Conservation (phyloP, 306 rosid genomes). For the Citrullus mucosospermus region DNA sequence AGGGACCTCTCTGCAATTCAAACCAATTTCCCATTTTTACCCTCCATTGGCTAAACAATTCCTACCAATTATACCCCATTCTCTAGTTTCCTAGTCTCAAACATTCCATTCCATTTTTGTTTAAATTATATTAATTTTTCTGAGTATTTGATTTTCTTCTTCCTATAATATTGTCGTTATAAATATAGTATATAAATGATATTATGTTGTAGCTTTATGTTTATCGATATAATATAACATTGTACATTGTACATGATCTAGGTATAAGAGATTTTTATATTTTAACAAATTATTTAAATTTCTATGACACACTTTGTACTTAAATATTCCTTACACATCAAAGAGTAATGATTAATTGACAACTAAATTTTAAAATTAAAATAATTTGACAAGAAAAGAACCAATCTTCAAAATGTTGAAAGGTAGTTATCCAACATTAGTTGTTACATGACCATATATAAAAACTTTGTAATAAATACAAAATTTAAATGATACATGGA, state of each 20-base stretch:
- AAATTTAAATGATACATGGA: background rate
- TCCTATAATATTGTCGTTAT: no score
- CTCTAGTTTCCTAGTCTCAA: background rate
- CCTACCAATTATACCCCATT: background rate
- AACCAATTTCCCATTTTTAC: background rate
- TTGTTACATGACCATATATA: background rate
- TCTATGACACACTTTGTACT: background rate
- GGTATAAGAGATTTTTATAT: no score
- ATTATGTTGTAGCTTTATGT: background rate
- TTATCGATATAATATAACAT: background rate
- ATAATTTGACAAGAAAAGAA: background rate
- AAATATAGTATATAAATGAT: background rate
- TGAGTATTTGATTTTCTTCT: no score
- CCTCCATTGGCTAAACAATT: background rate
- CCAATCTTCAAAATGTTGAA: background rate
- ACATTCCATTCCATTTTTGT: background rate
- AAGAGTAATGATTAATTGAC: background rate
- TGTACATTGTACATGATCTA: no score
- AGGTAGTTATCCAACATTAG: background rate
- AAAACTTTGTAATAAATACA: background rate
- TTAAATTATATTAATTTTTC: no score
- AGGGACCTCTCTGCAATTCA: background rate
- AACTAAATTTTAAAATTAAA: background rate
- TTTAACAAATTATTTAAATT: background rate
- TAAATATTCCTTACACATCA: background rate